phyloP scores from a whole-genome alignment of 345 rosid species.

The Pistacia atlantica region DNA sequence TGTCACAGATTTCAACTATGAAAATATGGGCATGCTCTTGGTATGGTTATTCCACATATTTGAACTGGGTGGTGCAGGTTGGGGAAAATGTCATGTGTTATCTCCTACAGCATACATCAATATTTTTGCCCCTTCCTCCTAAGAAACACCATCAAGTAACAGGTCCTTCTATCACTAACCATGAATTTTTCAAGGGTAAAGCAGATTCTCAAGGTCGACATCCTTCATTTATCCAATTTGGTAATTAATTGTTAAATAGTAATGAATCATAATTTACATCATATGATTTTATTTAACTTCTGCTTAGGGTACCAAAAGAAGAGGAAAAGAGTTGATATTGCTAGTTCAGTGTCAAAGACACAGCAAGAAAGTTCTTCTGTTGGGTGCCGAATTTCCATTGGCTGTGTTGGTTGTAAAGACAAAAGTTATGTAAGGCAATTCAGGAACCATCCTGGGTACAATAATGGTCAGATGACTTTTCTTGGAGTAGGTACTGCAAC shows the following conservation, averaged over 20 bases:
- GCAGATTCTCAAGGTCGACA: constrained; percentile 10
- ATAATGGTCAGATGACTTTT: constrained; percentile 3
- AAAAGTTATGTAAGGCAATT: not conserved
- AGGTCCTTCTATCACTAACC: constrained; percentile 47
- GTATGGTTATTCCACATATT: not conserved
- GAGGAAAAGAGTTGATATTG: constrained; percentile 26
- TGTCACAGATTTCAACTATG: not conserved
- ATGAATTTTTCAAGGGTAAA: constrained; percentile 23
- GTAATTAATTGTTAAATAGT: constrained; percentile 20
- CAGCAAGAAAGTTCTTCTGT: constrained; percentile 22
- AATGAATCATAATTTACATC: not conserved
- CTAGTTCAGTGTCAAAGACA: constrained; percentile 19
- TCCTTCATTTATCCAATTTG: constrained; percentile 22
- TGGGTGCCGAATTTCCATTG: not conserved
- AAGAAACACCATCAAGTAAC: constrained; percentile 69
- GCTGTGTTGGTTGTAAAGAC: constrained; percentile 10
- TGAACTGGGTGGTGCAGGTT: constrained; percentile 42
- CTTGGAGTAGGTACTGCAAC: not conserved
- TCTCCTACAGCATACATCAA: constrained; percentile 58
- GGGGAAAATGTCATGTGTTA: constrained; percentile 68
- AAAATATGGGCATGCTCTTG: not conserved
- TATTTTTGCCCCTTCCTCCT: constrained; percentile 55
- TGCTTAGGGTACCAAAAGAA: constrained; percentile 41
- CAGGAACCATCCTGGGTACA: not conserved
- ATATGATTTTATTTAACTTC: not conserved